Percentiles rank a stretch among this genome's conserved stretches.
These are phyloP conservation scores for Corchorus capsularis DNA, from an alignment of 345 rosid species.

Conservation along the genomic window DNA sequence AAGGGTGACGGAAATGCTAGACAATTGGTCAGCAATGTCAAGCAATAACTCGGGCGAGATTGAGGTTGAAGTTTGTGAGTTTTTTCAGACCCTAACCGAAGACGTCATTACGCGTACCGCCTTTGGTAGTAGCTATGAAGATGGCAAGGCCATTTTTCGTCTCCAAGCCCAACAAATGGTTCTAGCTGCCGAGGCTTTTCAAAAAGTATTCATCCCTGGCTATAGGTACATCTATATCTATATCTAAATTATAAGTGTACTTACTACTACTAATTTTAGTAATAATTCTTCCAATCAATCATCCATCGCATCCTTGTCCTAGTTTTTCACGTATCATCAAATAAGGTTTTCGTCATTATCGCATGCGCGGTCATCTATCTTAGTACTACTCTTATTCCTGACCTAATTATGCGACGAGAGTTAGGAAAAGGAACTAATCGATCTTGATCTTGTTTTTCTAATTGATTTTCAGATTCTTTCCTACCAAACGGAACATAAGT, in stretches of 20 bases:
- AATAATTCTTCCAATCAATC: no score
- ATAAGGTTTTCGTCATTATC: not conserved
- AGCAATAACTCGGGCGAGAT: constrained; percentile 36
- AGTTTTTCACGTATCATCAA: not conserved
- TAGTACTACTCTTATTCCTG: not conserved
- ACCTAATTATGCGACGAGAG: not conserved
- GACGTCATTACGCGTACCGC: constrained; percentile 78
- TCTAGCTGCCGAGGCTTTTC: constrained; percentile 69
- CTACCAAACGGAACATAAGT: constrained; percentile 62
- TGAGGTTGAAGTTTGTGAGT: constrained; percentile 60
- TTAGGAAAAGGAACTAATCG: not conserved
- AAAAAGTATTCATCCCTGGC: constrained; percentile 70
- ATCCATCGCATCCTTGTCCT: not conserved
- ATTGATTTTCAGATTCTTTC: constrained; percentile 52
- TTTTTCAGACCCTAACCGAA: constrained; percentile 69
- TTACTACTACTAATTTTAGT: not conserved
- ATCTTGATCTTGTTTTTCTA: not conserved
- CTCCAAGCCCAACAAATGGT: constrained; percentile 74
- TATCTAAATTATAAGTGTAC: no score
- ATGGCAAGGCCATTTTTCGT: constrained; percentile 71
- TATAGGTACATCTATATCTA: constrained; percentile 42
- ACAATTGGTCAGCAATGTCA: constrained; percentile 24
- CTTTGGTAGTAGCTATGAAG: constrained; percentile 77
- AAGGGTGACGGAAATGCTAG: constrained; percentile 22
- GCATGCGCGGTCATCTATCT: not conserved